Percentiles rank a stretch among this genome's conserved stretches.
Evolutionary conservation across 2,329 filamentous ascomycete species (phyloP).

Genomic region (Aspergillus ustus): DNA sequence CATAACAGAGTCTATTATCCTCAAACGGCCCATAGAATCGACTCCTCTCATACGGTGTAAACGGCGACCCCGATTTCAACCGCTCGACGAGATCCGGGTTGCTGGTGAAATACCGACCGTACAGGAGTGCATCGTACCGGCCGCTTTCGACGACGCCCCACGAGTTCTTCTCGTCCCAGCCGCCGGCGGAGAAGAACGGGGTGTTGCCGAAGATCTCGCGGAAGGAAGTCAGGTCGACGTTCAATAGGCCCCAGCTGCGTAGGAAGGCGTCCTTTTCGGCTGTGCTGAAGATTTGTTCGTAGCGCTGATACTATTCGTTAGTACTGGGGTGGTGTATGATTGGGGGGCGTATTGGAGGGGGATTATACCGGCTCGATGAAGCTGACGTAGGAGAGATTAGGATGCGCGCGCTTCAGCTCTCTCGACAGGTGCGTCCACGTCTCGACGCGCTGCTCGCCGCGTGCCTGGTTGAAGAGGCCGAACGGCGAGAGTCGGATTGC

Average conservation of each 20-base stretch:
- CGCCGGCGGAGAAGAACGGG: constrained; percentile 61
- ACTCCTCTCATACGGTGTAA: constrained; percentile 50
- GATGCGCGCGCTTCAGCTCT: constrained; percentile 53
- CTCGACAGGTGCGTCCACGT: constrained; percentile 58
- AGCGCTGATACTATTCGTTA: constrained; percentile 38
- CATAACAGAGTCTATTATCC: constrained; percentile 37
- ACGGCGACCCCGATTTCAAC: constrained; percentile 45
- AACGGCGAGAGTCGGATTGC: constrained; percentile 55
- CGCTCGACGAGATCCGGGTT: constrained; percentile 56
- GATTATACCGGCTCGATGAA: constrained; percentile 56
- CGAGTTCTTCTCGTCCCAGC: constrained; percentile 57
- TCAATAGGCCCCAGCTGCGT: constrained; percentile 51
- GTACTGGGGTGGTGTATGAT: neutral
- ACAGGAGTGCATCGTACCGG: constrained; percentile 54
- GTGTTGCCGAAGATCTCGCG: constrained; percentile 57
- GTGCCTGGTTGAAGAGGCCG: constrained; percentile 58
- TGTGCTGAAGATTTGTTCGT: constrained; percentile 57
- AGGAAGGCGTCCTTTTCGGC: constrained; percentile 57
- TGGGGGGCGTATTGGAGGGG: neutral
- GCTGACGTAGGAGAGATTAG: constrained; percentile 57
- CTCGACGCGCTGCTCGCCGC: constrained; percentile 56
- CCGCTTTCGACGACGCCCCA: constrained; percentile 56
- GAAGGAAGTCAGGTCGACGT: constrained; percentile 54
- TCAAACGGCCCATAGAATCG: constrained; percentile 51
- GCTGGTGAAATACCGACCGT: constrained; percentile 54